Percentiles rank a stretch among this genome's conserved stretches.
These are phyloP conservation scores for Smallanthus sonchifolius DNA, from an alignment of 129 eudicot species.

Conservation along the genomic window DNA sequence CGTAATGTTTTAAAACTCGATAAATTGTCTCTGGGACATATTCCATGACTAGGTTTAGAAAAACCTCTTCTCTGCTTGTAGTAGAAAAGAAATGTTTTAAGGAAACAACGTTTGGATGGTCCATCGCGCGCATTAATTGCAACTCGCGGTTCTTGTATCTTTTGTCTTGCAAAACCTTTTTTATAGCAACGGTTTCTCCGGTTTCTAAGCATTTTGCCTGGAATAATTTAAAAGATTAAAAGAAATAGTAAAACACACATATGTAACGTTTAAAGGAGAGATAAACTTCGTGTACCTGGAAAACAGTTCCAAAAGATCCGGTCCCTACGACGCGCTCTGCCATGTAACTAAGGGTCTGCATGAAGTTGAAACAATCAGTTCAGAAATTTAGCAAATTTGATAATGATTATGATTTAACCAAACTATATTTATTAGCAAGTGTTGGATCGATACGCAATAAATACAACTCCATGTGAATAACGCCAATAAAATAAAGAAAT, in stretches of 20 bases:
- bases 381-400: neutral
- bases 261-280: neutral
- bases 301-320: slow-evolving; percentile 96
- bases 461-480: neutral
- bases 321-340: slow-evolving; percentile 92
- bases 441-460: neutral
- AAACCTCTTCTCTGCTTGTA: slow-evolving; percentile 71
- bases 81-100: slow-evolving; percentile 92
- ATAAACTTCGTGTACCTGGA: slow-evolving; percentile 52
- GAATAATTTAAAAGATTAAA: neutral
- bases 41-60: slow-evolving; percentile 88
- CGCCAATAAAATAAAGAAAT: neutral
- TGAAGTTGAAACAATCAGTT: slow-evolving; percentile 12
- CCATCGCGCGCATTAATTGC: slow-evolving; percentile 87
- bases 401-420: neutral
- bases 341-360: slow-evolving; percentile 93
- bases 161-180: slow-evolving; percentile 85
- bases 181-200: slow-evolving; percentile 89
- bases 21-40: slow-evolving; percentile 82
- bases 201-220: slow-evolving; percentile 94
- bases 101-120: slow-evolving; percentile 81
- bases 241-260: neutral
- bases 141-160: slow-evolving; percentile 94
- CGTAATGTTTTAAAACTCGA: slow-evolving; percentile 69
- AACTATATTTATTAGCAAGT: neutral